Evolutionary conservation across 805 yeast species (phyloP).

Genomic region (Wickerhamomyces xylosicus): DNA sequence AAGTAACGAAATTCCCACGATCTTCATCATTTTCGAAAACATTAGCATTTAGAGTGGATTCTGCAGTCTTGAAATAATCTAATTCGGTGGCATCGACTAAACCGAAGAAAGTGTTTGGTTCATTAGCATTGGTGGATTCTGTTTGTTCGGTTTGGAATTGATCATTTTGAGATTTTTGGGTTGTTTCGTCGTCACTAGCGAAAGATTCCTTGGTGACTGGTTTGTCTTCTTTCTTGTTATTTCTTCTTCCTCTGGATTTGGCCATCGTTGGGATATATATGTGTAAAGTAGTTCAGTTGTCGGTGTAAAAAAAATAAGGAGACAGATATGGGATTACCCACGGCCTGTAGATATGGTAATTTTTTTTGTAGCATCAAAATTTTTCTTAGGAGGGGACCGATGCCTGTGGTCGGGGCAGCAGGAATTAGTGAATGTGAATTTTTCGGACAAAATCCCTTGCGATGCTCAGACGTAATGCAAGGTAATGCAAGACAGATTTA

Average conservation of each 20-base stretch:
- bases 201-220: conserved; percentile 3
- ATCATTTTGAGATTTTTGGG: conserved; percentile 8
- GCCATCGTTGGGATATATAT: conserved; percentile 10
- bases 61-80: conserved; percentile 91
- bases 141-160: conserved; percentile 4
- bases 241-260: conserved; percentile 34
- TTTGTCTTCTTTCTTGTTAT: conserved; percentile 19
- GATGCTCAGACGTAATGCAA: too few relatives aligned
- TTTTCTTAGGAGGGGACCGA: too few relatives aligned
- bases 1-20: conserved; percentile 54
- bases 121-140: conserved; percentile 1
- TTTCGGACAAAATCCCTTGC: too few relatives aligned
- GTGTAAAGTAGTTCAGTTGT: not conserved
- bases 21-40: conserved; percentile 72
- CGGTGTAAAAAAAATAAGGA: not conserved
- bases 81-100: conserved; percentile 74
- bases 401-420: too few relatives aligned
- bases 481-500: too few relatives aligned
- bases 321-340: too few relatives aligned
- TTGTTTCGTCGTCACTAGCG: conserved; percentile 6
- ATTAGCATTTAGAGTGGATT: conserved; percentile 70
- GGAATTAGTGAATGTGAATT: too few relatives aligned
- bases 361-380: too few relatives aligned
- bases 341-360: too few relatives aligned
- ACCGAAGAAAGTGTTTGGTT: conserved; percentile 63